A percentile compares a stretch with the other conserved stretches of the same genome.
Evolutionary conservation across 345 rosid species (phyloP).

Genomic region (Rhodamnia argentea): DNA sequence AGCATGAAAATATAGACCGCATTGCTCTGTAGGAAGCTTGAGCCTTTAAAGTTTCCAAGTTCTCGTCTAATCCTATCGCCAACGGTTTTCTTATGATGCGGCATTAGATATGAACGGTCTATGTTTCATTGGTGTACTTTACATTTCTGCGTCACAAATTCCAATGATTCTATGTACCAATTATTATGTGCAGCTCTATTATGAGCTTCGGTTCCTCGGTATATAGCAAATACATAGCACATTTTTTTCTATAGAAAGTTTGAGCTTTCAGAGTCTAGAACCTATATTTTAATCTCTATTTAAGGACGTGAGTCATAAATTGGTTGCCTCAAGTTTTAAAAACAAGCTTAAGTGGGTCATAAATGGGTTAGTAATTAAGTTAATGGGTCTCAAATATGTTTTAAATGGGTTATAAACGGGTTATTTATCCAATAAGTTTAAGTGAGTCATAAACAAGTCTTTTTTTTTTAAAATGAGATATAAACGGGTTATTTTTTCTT

Average conservation of each 20-base stretch:
- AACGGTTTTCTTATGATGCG: no score
- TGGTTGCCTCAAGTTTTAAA: no score
- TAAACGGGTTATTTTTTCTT: no score
- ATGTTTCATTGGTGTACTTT: background rate
- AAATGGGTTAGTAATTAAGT: no score
- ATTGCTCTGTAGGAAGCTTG: background rate
- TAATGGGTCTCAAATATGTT: no score
- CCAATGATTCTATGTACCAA: background rate
- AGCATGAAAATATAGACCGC: background rate
- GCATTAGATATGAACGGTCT: background rate
- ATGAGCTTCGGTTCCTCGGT: background rate
- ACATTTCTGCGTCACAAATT: background rate
- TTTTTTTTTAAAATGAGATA: no score
- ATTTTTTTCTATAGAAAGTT: background rate
- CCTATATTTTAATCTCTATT: no score
- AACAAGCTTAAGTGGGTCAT: no score
- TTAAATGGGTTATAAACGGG: no score
- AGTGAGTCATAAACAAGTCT: no score
- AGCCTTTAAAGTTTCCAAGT: background rate
- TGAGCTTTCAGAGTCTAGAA: background rate
- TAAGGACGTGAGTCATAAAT: no score
- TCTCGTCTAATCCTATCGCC: background rate
- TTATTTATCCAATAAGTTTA: no score
- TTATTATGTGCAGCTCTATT: background rate
- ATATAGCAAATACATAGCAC: background rate